Base-by-base conservation (phyloP, 352 stramenopile genomes). In the Pythium phragmiticola region DNA sequence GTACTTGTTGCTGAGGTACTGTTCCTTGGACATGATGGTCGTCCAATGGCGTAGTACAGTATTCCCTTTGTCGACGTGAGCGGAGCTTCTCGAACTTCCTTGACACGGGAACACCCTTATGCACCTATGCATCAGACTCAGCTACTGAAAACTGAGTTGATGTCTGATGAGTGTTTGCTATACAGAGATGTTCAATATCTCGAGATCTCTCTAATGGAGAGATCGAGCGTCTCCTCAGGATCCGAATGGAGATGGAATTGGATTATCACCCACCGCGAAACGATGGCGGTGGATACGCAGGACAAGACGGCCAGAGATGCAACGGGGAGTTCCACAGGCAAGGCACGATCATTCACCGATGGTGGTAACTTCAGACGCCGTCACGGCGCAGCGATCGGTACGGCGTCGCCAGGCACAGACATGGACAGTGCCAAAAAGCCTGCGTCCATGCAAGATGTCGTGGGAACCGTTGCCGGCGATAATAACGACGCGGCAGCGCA, bases 1-100 rank as follows among this genome's bases (percentile, higher is more conserved):
- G 72, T 95, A 95, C 55, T 89, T 95, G 72, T 95, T 88, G 74
- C 69, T 90, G 66, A 95, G 74, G 68, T 80, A 95, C 57, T 92
- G 55, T 55, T 94, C 84, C 56, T 74, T 66, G 49, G 78, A 68
- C 57, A 82, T 82, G 48, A 17, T 13, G 36, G 8, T 33, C 19
- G 45, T 26, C 30, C 1, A n/a, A 28, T 23, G 13, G 30, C 19
- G 53, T 60, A 7, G 28, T 26, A 37, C 21, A 21, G 7, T 3
- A 30, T 50, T 36, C 39, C 16, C 11, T 23, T 23, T 56, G 48
- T 28, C 5, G 8, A 28, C 2, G 9, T 26, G 11, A n/a, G 30
- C 7, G 16, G 36, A 57, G 14, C 50, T 74, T 70, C 63, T 71
- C 23, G 58, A 74, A 74, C 53, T 30, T 30, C 26, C 26, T 61